Percentiles rank a stretch among this genome's conserved stretches.
Evolutionary conservation across 1,284 basidiomycete genomes (phyloP).

Genomic region (Pholiota adiposa): DNA sequence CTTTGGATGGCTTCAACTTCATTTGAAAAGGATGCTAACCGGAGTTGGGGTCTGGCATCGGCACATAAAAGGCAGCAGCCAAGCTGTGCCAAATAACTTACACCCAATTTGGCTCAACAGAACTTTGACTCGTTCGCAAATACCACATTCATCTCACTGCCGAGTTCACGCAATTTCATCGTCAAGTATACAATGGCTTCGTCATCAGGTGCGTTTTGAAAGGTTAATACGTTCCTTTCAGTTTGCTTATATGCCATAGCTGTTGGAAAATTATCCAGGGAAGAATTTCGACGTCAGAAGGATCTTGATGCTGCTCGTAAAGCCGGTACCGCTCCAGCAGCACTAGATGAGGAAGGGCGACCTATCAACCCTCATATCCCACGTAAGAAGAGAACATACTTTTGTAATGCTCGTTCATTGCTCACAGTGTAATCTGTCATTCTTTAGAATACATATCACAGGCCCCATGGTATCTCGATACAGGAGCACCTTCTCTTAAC

Average conservation of each 20-base stretch:
- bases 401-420: not conserved
- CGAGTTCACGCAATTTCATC: too few relatives aligned
- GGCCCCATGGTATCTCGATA: conserved; percentile 98
- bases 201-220: conserved; percentile 44
- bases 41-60: too few relatives aligned
- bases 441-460: conserved; percentile 86
- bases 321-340: conserved; percentile 95
- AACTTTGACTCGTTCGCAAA: not conserved
- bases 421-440: conserved; percentile 7
- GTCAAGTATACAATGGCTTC: conserved; percentile 40
- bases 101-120: not conserved
- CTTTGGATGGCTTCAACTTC: too few relatives aligned
- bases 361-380: conserved; percentile 99
- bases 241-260: conserved; percentile 34
- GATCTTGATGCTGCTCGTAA: conserved; percentile 96
- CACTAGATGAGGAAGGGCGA: conserved; percentile 91
- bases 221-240: not conserved
- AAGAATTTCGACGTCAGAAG: conserved; percentile 93
- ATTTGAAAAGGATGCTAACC: too few relatives aligned
- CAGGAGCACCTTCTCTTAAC: conserved; percentile 87
- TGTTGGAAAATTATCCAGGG: conserved; percentile 85
- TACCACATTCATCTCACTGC: too few relatives aligned
- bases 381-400: conserved; percentile 54
- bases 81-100: conserved; percentile 21
- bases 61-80: conserved; percentile 4